These are phyloP conservation scores for Allium fistulosum DNA, from an alignment of 106 monocot genomes.

Conservation along the genomic window DNA sequence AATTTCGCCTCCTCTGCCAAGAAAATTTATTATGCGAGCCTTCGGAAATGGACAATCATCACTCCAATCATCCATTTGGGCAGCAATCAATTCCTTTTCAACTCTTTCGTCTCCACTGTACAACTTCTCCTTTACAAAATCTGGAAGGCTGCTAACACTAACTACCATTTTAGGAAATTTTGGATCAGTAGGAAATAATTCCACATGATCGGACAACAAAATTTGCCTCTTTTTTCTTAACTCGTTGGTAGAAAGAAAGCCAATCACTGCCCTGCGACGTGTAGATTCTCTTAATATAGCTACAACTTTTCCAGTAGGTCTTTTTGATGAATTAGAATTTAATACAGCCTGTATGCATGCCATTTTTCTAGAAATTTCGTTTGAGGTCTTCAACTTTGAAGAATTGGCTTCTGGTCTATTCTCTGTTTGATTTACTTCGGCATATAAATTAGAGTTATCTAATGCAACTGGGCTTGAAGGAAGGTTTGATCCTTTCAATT, in stretches of 20 bases:
- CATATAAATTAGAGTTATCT: slow-evolving; percentile 9
- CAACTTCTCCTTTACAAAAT: slow-evolving; percentile 34
- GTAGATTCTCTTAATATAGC: slow-evolving; percentile 62
- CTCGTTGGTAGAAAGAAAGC: slow-evolving; percentile 48
- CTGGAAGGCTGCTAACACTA: slow-evolving; percentile 36
- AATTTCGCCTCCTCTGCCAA: slow-evolving; percentile 73
- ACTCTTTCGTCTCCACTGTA: slow-evolving; percentile 37
- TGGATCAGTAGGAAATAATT: slow-evolving; percentile 56
- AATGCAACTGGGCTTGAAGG: slow-evolving; percentile 10
- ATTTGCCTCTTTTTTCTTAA: slow-evolving; percentile 22
- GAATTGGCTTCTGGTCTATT: slow-evolving; percentile 1
- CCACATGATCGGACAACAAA: slow-evolving; percentile 14
- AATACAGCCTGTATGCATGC: slow-evolving; percentile 41
- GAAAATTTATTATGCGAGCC: slow-evolving; percentile 33
- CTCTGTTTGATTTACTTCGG: slow-evolving; percentile 10
- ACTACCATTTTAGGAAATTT: slow-evolving; percentile 74
- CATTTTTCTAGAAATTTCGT: slow-evolving; percentile 32
- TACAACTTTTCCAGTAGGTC: slow-evolving; percentile 83
- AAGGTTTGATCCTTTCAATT: slow-evolving; percentile 43
- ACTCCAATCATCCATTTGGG: slow-evolving; percentile 60
- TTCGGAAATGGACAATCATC: slow-evolving; percentile 50
- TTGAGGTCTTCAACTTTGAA: not conserved
- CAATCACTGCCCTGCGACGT: slow-evolving; percentile 57
- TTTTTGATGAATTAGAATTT: slow-evolving; percentile 48
- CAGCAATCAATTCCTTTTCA: slow-evolving; percentile 67